Conservation (phyloP, 2,329 filamentous ascomycete species). For the Penicillium sp. region DNA sequence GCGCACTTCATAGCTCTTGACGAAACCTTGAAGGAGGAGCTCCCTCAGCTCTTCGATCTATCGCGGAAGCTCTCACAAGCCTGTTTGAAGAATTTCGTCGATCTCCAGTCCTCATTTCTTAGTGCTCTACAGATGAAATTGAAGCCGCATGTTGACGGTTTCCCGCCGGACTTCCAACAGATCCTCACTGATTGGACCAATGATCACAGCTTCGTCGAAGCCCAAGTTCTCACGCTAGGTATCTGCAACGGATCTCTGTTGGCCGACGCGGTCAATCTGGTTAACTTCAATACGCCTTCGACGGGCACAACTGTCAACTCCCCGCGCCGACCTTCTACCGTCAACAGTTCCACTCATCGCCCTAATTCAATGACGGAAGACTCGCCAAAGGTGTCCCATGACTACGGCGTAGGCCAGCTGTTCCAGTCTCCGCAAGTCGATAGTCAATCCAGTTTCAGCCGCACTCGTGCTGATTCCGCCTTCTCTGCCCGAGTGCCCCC, state of each 20-base stretch:
- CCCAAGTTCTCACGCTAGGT: conserved; percentile 70
- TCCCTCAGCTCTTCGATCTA: conserved; percentile 79
- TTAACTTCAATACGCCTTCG: conserved; percentile 63
- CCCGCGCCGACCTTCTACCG: conserved; percentile 54
- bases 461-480: conserved; percentile 61
- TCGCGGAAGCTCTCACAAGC: conserved; percentile 85
- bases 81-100: conserved; percentile 80
- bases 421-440: conserved; percentile 60
- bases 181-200: conserved; percentile 77
- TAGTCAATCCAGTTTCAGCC: conserved; percentile 36
- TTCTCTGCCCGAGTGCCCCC: conserved; percentile 56
- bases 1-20: conserved; percentile 92
- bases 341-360: conserved; percentile 58
- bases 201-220: conserved; percentile 78
- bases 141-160: conserved; percentile 70
- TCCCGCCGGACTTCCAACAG: conserved; percentile 69
- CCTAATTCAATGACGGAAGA: conserved; percentile 67
- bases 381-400: conserved; percentile 66
- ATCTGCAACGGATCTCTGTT: conserved; percentile 75
- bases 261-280: conserved; percentile 61
- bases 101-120: conserved; percentile 83
- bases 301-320: conserved; percentile 44
- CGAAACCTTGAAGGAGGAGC: conserved; percentile 87
- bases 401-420: conserved; percentile 70
- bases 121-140: conserved; percentile 83